Evolutionary conservation across 1,284 basidiomycete genomes (phyloP), one percentile per base, ranked within the genome.

Genomic region (Rhodotorula sp.): DNA sequence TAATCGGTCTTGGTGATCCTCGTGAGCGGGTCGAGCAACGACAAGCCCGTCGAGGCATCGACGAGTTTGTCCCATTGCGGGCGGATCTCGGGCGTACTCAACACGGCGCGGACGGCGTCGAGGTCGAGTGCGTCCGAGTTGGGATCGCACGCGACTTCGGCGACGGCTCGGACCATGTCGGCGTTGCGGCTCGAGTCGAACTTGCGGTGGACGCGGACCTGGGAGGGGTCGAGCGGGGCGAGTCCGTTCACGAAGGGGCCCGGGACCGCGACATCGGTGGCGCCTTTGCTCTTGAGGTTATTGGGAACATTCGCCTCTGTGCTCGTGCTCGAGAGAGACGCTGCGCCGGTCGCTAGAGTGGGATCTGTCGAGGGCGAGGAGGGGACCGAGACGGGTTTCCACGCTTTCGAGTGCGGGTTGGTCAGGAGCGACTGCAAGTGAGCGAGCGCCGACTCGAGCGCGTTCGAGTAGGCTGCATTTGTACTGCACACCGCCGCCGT

Each of bases 1-100:
- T 92, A 98, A 78, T 93, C 91, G 1, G 93, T 95, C 84, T 91
- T 93, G 64, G 87, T 87, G 77, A 98, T 90, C 71, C 92, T 85
- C 6, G 93, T 96, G 70, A 87, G 86, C 43, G 89, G 88, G 80
- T 96, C 94, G 69, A 96, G 87, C 82, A 93, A 85, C 81, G 97
- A 94, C 58, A 98, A 82, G 23, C 93, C 83, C 76, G 89, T 88
- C 2, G 92, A 88, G 57, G 88, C 87, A 77, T 97, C 92, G 15
- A 97, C 94, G 68, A 94, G 89, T 21, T 91, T 90, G 80, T 98
- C 95, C 95, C 64, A 62, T 3, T 46, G 51, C 16, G 34, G 46
- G 14, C 29, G 39, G 47, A 68, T 15, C 54, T 67, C 67, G 8
- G 65, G 57, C 0, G 93, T 94, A 1, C 87, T 85, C 48, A 98